These are phyloP conservation scores for Myrica gale DNA, from an alignment of 306 rosid species.

Conservation along the genomic window DNA sequence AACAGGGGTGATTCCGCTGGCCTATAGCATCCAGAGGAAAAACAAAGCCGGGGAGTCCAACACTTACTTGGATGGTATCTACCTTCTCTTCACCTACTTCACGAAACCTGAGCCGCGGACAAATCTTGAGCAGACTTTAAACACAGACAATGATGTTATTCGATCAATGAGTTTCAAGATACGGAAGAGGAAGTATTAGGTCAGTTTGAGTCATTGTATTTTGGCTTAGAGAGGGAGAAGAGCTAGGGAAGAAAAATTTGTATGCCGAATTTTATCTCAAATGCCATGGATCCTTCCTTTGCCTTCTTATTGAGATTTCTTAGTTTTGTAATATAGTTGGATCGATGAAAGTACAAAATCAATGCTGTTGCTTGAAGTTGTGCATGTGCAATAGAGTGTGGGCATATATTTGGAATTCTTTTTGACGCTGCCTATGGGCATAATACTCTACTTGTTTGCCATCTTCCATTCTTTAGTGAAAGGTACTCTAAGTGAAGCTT, in stretches of 20 bases:
- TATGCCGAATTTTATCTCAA: slow-evolving; percentile 33
- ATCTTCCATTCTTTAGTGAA: background rate
- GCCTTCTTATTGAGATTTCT: slow-evolving; percentile 28
- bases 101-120: slow-evolving; percentile 66
- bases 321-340: slow-evolving; percentile 37
- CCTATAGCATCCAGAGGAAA: slow-evolving; percentile 69
- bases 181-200: slow-evolving; percentile 67
- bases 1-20: slow-evolving; percentile 83
- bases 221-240: slow-evolving; percentile 22
- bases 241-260: slow-evolving; percentile 17
- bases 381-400: background rate
- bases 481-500: too few relatives aligned
- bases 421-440: background rate
- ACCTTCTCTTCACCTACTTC: slow-evolving; percentile 82
- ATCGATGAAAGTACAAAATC: slow-evolving; percentile 15
- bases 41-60: slow-evolving; percentile 89
- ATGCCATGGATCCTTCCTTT: slow-evolving; percentile 14
- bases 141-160: slow-evolving; percentile 62
- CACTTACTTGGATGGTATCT: slow-evolving; percentile 84
- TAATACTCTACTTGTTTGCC: background rate
- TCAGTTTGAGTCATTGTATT: slow-evolving; percentile 21
- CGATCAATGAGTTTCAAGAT: slow-evolving; percentile 71
- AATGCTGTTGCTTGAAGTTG: slow-evolving; percentile 28
- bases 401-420: slow-evolving; percentile 1
- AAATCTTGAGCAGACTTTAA: slow-evolving; percentile 52